Evolutionary conservation across 106 monocot genomes (phyloP), one percentile per base, ranked within the genome.

Genomic region (Posidonia australis): DNA sequence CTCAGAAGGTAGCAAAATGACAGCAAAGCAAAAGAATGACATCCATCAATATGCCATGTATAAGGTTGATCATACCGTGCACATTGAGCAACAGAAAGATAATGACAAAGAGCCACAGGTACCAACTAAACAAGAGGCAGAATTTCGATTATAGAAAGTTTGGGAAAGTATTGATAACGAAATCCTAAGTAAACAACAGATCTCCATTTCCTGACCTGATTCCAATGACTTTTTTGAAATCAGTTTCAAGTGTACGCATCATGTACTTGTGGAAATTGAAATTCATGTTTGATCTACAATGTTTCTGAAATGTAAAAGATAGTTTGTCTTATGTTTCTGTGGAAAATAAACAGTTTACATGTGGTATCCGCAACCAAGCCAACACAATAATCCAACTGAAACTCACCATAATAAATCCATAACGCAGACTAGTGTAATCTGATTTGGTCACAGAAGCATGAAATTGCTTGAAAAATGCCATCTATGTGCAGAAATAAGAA

Each of bases 261-360:
- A 92, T 74, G 64, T 84, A 92, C 62, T 87, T 85, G 76, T 92
- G 80, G 49, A 88, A 92, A 80, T 92, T 76, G 65, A 87, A 92
- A 9, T 76, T 61, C 21, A 60, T 53, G 64, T 78, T 80, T 48
- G 53, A 11, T 1, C n/a, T 48, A 31, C 69, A 80, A 42, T 92
- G 92, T 67, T 20, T 82, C 92, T 92, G 63, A 21, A 79, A 72
- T 45, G 44, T 12, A n/a, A n/a, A n/a, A n/a, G n/a, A n/a, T n/a
- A n/a, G n/a, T n/a, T n/a, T n/a, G n/a, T n/a, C n/a, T n/a, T n/a
- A n/a, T n/a, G n/a, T n/a, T n/a, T n/a, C n/a, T n/a, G n/a, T n/a
- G n/a, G n/a, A n/a, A 42, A 1, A 44, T 10, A 7, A 20, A 55
- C n/a, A 10, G 13, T 60, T 60, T 60, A 18, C 27, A 60, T 32